A percentile compares a stretch with the other conserved stretches of the same genome.
Conservation (phyloP, 805 yeast genomes). For the Metschnikowia orientalis region DNA sequence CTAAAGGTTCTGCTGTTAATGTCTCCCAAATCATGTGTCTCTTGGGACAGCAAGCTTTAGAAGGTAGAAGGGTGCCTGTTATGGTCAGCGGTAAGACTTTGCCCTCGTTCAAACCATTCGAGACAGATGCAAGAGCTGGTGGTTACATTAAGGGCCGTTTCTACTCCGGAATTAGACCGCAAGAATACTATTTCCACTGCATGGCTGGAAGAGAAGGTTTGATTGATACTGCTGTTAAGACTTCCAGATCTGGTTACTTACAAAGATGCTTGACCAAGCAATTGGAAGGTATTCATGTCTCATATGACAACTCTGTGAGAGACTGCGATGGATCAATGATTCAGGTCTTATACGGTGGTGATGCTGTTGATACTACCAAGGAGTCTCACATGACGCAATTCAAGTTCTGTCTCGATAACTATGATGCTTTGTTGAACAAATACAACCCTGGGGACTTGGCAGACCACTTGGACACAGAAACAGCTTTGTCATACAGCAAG, state of each 20-base stretch:
- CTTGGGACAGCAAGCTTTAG: constrained; percentile 97
- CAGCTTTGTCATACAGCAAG: constrained; percentile 77
- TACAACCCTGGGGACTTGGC: constrained; percentile 75
- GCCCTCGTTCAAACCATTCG: constrained; percentile 94
- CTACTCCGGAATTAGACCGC: constrained; percentile 96
- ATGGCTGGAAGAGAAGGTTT: constrained; percentile 99
- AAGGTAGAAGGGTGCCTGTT: constrained; percentile 98
- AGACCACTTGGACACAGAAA: constrained; percentile 75
- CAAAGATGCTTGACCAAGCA: constrained; percentile 98
- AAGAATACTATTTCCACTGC: constrained; percentile 98
- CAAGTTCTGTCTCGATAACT: constrained; percentile 87
- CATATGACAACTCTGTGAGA: constrained; percentile 92
- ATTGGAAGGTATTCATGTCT: constrained; percentile 91
- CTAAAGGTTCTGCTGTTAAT: constrained; percentile 97
- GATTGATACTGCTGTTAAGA: constrained; percentile 98
- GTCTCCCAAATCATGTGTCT: constrained; percentile 99
- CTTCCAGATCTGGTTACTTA: constrained; percentile 95
- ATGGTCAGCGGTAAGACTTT: constrained; percentile 98
- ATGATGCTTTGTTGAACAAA: constrained; percentile 77
- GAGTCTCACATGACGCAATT: constrained; percentile 93
- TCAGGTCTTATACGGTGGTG: constrained; percentile 97
- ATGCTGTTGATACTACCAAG: constrained; percentile 87
- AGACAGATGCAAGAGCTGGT: constrained; percentile 97
- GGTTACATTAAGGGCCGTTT: constrained; percentile 96
- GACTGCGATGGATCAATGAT: constrained; percentile 91